Conservation (phyloP, 805 yeast genomes). For the Kuraishia hungarica region DNA sequence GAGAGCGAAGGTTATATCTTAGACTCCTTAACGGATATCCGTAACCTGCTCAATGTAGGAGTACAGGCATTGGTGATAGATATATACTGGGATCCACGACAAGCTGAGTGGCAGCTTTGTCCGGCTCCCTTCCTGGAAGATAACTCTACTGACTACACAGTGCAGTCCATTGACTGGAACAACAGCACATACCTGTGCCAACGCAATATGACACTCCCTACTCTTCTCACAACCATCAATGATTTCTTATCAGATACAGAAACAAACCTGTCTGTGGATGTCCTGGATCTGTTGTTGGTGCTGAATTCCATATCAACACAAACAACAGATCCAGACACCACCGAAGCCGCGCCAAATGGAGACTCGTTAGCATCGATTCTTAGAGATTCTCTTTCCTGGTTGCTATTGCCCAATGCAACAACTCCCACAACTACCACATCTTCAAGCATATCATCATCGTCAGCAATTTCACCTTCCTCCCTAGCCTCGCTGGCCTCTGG, state of each 20-base stretch:
- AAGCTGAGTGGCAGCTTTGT: constrained; percentile 46
- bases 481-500: neutral
- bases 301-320: constrained; percentile 16
- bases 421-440: neutral
- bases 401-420: neutral
- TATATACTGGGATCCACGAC: constrained; percentile 43
- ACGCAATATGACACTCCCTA: constrained; percentile 14
- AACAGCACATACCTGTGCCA: constrained; percentile 13
- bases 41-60: constrained; percentile 32
- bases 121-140: constrained; percentile 25
- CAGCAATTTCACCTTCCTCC: neutral
- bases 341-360: neutral
- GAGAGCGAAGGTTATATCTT: constrained; percentile 22
- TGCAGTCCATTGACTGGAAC: constrained; percentile 3
- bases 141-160: constrained; percentile 8
- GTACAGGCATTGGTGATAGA: constrained; percentile 41
- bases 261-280: constrained; percentile 35
- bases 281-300: constrained; percentile 31
- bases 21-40: constrained; percentile 18
- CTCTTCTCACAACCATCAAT: constrained; percentile 20
- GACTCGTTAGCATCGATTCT: neutral
- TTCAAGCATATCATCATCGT: neutral
- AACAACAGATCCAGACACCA: neutral
- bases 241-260: constrained; percentile 31
- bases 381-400: neutral